Evolutionary conservation across 129 eudicot genomes (phyloP).

Genomic region (Escallonia herrerae): DNA sequence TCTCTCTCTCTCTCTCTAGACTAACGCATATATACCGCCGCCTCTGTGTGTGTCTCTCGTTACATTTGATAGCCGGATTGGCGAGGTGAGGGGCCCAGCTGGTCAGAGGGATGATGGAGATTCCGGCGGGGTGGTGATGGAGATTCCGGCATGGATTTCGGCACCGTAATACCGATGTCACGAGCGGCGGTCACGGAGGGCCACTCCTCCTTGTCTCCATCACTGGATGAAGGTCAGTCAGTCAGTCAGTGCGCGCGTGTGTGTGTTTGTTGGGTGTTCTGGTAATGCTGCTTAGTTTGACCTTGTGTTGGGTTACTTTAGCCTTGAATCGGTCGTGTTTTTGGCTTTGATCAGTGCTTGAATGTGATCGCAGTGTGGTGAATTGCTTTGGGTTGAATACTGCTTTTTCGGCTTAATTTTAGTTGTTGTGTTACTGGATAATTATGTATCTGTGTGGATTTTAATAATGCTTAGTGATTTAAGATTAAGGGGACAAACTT

Average conservation of each 20-base stretch:
- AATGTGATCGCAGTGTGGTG: conserved; percentile 15
- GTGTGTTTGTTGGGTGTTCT: background rate
- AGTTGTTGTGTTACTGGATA: too few relatives aligned
- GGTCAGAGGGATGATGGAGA: conserved; percentile 9
- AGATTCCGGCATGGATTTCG: conserved; percentile 29
- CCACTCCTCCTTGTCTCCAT: conserved; percentile 26
- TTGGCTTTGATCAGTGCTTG: background rate
- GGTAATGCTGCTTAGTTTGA: background rate
- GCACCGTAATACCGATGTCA: conserved; percentile 45
- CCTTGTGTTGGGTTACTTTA: conserved; percentile 4
- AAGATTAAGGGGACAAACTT: too few relatives aligned
- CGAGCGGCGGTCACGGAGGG: conserved; percentile 31
- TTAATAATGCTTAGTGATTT: too few relatives aligned
- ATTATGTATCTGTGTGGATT: too few relatives aligned
- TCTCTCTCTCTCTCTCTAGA: conserved; percentile 14
- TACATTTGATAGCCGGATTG: conserved; percentile 19
- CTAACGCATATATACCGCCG: background rate
- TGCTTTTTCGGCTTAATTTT: too few relatives aligned
- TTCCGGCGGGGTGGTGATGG: conserved; percentile 32
- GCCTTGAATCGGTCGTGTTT: conserved; percentile 6
- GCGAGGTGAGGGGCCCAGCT: background rate
- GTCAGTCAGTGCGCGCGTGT: too few relatives aligned
- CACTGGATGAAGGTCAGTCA: conserved; percentile 31
- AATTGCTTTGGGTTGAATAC: background rate
- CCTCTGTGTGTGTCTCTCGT: background rate